Evolutionary conservation across 2,329 filamentous ascomycete genomes (phyloP).

Genomic region (Raffaelea albimanens): DNA sequence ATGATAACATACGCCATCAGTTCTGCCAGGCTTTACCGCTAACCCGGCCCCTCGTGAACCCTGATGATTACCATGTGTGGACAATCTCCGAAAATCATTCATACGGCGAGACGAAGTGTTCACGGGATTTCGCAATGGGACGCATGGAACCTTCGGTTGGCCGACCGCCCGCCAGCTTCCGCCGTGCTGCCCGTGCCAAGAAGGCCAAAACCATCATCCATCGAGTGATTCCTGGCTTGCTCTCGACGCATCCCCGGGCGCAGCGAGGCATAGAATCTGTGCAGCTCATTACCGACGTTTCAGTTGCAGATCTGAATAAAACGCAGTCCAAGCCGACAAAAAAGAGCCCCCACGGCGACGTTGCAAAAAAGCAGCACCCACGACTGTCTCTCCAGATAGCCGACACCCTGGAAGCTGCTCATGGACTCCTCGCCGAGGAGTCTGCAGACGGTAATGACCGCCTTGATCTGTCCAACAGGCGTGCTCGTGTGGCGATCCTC

Average conservation of each 20-base stretch:
- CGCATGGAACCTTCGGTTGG: background rate
- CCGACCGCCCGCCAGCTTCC: background rate
- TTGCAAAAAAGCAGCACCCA: too few relatives aligned
- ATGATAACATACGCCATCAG: too few relatives aligned
- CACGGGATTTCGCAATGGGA: too few relatives aligned
- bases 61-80: too few relatives aligned
- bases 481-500: constrained; percentile 38
- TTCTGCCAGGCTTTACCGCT: too few relatives aligned
- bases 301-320: background rate
- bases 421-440: background rate
- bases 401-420: constrained; percentile 45
- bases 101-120: too few relatives aligned
- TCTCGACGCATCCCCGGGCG: constrained; percentile 43
- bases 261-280: constrained; percentile 42
- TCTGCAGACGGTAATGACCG: too few relatives aligned
- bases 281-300: constrained; percentile 33
- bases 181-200: constrained; percentile 27
- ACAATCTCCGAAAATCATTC: too few relatives aligned
- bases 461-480: constrained; percentile 5
- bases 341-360: too few relatives aligned
- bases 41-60: too few relatives aligned
- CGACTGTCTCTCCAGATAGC: constrained; percentile 28
- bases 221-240: constrained; percentile 46
- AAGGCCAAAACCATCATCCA: constrained; percentile 48
- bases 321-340: too few relatives aligned